Evolutionary conservation across 1,284 basidiomycete genomes (phyloP), one percentile per base, ranked within the genome.

Genomic region (Coniferiporia weirii): DNA sequence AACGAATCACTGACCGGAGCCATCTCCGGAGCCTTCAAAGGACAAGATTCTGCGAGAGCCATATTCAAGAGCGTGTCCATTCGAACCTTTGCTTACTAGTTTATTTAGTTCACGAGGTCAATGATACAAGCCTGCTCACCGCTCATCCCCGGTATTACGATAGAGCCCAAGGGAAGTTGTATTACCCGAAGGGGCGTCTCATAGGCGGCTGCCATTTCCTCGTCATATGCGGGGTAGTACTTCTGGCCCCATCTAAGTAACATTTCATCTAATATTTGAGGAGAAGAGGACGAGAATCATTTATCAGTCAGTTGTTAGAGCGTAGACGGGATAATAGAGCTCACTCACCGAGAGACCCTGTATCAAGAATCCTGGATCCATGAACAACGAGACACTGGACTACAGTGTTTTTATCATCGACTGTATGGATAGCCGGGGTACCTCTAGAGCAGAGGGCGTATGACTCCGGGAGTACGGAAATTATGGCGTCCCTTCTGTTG

Each of bases 1-100:
- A 27, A 51, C 22, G 46, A 34, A 27, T 49, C 27, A 54, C 64
- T 52, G 58, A 81, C 85, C 89, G 69, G 78, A 68, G 10, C 84
- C 75, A 4, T 80, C 84, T 55, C 73, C 77, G 5, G 83, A 82
- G 36, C 84, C 84, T 67, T 85, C 83, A 3, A 95, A 76, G 43
- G 81, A 81, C 49, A 90, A 77, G 63, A 82, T 76, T 54, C 76
- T 80, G 47, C 78, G 81, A 34, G 84, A 82, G 22, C 90, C 89
- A 67, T 90, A 89, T 68, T 89, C 86, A 12, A 92, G 75, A 51
- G 89, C 82, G 66, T 93, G 91, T 0, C 79, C 87, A 74, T 95
- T 93, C 0, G 91, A 88, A 72, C 95, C 93, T 89, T 65, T 10
- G 54, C 27, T 40, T 40, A 27, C 22, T 4, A 7, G 12, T 7